Percentiles rank a stretch among this genome's conserved stretches.
Evolutionary conservation across 179 eudicot species (phyloP).

Genomic region (Vitellaria paradoxa): DNA sequence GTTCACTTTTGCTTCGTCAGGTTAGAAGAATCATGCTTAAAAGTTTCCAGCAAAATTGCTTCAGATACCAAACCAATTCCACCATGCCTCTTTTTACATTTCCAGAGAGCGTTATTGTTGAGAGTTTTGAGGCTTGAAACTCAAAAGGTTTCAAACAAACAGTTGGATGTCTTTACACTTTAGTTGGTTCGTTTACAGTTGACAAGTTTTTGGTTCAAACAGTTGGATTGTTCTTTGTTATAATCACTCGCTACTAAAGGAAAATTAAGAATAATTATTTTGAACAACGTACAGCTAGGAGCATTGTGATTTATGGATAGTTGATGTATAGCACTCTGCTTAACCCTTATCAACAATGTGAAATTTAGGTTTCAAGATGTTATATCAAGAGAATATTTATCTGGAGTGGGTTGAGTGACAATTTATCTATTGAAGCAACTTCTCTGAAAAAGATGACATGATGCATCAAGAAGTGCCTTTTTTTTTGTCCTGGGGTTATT

Average conservation of each 20-base stretch:
- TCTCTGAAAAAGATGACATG: not conserved
- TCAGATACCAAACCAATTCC: not conserved
- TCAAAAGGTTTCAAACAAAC: too few relatives aligned
- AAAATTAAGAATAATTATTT: not conserved
- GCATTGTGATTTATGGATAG: not conserved
- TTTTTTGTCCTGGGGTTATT: too few relatives aligned
- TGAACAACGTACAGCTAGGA: not conserved
- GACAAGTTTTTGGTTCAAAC: not conserved
- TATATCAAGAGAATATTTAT: not conserved
- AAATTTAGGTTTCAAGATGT: not conserved
- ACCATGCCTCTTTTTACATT: not conserved
- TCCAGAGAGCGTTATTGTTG: not conserved
- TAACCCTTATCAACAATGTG: not conserved
- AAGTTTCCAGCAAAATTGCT: not conserved
- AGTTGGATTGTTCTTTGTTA: not conserved
- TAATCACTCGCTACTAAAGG: not conserved
- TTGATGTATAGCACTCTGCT: not conserved
- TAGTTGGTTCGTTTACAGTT: too few relatives aligned
- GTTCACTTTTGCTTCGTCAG: constrained; percentile 31
- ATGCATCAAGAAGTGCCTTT: too few relatives aligned
- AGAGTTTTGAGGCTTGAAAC: not conserved
- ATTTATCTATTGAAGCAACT: not conserved
- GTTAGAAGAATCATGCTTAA: constrained; percentile 3
- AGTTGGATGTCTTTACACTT: too few relatives aligned
- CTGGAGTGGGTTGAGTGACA: not conserved